Base-by-base conservation (phyloP, 2,329 filamentous ascomycete species). In the Nemania abortiva region DNA sequence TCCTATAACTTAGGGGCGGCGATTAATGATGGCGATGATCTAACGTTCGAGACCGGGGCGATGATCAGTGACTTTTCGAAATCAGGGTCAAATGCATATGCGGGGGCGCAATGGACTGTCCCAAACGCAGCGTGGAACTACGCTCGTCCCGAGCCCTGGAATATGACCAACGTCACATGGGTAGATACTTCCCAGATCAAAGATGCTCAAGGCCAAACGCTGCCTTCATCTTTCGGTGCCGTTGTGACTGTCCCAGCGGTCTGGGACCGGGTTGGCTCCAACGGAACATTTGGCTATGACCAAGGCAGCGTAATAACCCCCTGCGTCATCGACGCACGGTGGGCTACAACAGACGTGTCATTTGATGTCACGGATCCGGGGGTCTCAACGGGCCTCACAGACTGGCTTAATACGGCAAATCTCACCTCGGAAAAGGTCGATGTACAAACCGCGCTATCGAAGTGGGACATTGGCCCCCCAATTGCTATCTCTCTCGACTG, bases 241-340 rank as follows among this genome's bases (percentile, higher is more conserved):
- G 27, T 64, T 42, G 60, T 67, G 27, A 64, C 54, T 6, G 55
- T 70, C 9, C 68, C 68, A 2, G 24, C 11, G 5, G 0, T n/a
- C 9, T 61, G 18, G n/a, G n/a, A n/a, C n/a, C n/a, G n/a, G n/a
- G n/a, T n/a, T n/a, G n/a, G n/a, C n/a, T n/a, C n/a, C n/a, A n/a
- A n/a, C n/a, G n/a, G n/a, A n/a, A n/a, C n/a, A n/a, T n/a, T 7
- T 4, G 18, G 20, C n/a, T n/a, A 22, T 13, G 7, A 45, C 3
- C 68, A 68, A 18, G 56, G 57, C 9, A 67, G 68, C 3, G 1
- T 49, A 6, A 29, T 27, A 2, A 2, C 45, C 5, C 64, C 68
- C 5, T 70, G 68, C 31, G n/a, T 70, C 0, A 65, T 68, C 37
- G 68, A 70, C 34, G 68, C 68, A 15, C 50, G 68, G 11, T 70